A percentile compares a stretch with the other conserved stretches of the same genome.
These are phyloP conservation scores for Sclerotinia borealis DNA, from an alignment of 2,329 filamentous ascomycete genomes.

Conservation along the genomic window DNA sequence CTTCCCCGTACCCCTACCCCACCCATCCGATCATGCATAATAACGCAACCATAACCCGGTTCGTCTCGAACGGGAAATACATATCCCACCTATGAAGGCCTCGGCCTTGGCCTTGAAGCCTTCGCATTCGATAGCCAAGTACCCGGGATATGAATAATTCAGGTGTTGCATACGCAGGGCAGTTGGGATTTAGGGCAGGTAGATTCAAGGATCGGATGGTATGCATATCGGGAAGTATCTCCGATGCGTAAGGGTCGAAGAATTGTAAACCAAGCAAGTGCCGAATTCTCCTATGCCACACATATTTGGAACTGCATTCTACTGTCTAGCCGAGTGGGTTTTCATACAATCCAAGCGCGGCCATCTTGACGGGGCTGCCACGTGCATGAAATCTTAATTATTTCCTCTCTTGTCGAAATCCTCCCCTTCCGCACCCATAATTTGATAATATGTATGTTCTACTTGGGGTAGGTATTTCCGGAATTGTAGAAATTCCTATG, in stretches of 20 bases:
- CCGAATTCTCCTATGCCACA: not conserved
- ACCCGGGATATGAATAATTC: not conserved
- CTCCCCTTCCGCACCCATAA: too few relatives aligned
- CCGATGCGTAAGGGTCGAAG: not conserved
- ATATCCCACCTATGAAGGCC: not conserved
- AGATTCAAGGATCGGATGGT: not conserved
- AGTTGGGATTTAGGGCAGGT: not conserved
- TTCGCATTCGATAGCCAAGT: not conserved
- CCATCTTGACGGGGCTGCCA: too few relatives aligned
- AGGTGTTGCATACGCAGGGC: not conserved
- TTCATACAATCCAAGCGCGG: not conserved
- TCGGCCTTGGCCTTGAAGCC: not conserved
- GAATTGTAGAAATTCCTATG: too few relatives aligned
- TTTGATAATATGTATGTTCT: too few relatives aligned
- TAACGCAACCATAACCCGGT: not conserved
- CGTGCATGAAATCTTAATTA: too few relatives aligned
- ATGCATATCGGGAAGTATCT: not conserved
- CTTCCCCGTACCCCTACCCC: not conserved
- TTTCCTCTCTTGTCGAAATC: too few relatives aligned
- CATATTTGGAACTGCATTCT: not conserved
- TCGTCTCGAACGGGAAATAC: not conserved
- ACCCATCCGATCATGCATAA: not conserved
- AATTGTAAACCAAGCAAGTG: not conserved
- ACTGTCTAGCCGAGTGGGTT: not conserved
- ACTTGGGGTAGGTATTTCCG: too few relatives aligned